These are phyloP conservation scores for Pelagophyceae sp. DNA, from an alignment of 352 stramenopile genomes.

Conservation along the genomic window DNA sequence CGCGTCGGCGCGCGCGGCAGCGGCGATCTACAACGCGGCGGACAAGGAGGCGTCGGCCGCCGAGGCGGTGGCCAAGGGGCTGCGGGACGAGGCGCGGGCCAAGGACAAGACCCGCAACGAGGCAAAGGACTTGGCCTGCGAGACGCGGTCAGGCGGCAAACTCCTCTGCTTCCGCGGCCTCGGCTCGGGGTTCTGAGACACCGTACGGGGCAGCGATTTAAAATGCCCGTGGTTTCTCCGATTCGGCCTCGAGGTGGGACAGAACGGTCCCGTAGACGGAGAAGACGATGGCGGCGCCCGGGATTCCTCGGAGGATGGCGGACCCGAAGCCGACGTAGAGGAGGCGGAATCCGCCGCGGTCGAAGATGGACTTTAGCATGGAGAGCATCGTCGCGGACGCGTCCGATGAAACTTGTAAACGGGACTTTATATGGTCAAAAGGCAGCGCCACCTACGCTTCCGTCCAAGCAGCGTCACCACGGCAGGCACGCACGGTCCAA, in stretches of 20 bases:
- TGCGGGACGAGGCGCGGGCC: slow-evolving; percentile 40
- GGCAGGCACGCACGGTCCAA: slow-evolving; percentile 41
- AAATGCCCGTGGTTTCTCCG: background rate
- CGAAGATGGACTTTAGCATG: background rate
- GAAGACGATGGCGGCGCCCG: slow-evolving; percentile 17
- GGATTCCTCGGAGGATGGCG: background rate
- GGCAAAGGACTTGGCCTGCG: slow-evolving; percentile 51
- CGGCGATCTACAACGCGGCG: slow-evolving; percentile 34
- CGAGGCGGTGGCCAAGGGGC: slow-evolving; percentile 38
- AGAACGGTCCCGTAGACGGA: slow-evolving; percentile 2
- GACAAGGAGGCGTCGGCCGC: slow-evolving; percentile 23
- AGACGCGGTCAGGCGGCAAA: slow-evolving; percentile 50
- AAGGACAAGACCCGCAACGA: slow-evolving; percentile 44
- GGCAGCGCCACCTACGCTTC: slow-evolving; percentile 47
- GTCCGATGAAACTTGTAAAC: slow-evolving; percentile 14
- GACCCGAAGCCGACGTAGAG: slow-evolving; percentile 17
- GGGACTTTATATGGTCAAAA: slow-evolving; percentile 54
- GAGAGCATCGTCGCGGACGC: background rate
- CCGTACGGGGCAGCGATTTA: background rate
- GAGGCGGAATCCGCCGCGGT: background rate
- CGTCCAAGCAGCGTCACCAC: background rate
- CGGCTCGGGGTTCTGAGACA: slow-evolving; percentile 23
- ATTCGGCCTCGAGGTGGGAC: background rate
- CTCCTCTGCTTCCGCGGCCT: slow-evolving; percentile 46
- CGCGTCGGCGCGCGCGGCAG: slow-evolving; percentile 36